Evolutionary conservation across 176 grass and related monocot species (phyloP).

Genomic region (Carex scoparia): DNA sequence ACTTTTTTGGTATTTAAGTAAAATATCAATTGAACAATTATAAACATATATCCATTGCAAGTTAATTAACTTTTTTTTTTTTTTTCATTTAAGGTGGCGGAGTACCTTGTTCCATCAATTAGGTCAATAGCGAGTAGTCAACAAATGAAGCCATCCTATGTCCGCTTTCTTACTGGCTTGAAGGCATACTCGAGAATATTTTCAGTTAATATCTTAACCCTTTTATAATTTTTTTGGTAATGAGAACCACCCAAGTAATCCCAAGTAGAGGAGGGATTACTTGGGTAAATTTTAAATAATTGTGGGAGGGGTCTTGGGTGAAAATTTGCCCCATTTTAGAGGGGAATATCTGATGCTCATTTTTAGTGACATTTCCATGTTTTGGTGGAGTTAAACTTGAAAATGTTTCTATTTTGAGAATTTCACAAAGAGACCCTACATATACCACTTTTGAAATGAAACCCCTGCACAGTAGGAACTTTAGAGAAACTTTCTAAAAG

Average conservation of each 20-base stretch:
- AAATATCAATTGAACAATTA: neutral
- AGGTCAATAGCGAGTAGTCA: conserved; percentile 58
- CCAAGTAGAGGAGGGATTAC: neutral
- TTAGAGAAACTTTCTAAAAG: neutral
- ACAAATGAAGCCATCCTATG: conserved; percentile 92
- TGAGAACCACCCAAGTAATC: neutral
- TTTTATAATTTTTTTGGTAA: neutral
- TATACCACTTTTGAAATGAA: conserved; percentile 20
- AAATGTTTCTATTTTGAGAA: neutral
- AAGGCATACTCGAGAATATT: conserved; percentile 97
- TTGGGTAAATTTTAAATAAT: neutral
- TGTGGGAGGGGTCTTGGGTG: neutral
- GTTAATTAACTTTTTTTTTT: conserved; percentile 22
- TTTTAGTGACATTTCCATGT: neutral
- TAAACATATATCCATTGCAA: neutral
- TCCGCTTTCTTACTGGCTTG: conserved; percentile 94
- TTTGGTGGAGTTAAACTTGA: neutral
- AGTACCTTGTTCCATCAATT: conserved; percentile 81
- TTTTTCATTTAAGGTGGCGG: conserved; percentile 56
- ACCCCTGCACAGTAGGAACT: neutral
- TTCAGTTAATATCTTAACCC: conserved; percentile 43
- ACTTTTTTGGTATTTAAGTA: conserved; percentile 4
- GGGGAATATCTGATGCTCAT: neutral
- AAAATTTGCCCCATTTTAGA: neutral
- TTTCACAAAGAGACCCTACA: neutral